Evolutionary conservation across 78 protist species (phyloP), one percentile per base, ranked within the genome.

Genomic region (Dictyostelium capitatum): DNA sequence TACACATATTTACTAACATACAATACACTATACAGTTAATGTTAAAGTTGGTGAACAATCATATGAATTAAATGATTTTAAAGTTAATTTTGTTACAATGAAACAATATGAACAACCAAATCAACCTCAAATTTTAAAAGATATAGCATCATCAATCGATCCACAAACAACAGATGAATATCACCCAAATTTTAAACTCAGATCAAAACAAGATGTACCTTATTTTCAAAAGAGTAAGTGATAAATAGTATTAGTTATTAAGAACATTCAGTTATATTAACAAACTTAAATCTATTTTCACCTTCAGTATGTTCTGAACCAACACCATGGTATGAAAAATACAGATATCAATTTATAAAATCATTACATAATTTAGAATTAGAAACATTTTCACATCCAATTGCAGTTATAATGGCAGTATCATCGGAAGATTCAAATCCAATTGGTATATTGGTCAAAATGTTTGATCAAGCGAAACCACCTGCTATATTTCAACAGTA

Each of bases 251-350:
- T 37, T 37, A 37, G 43, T 3, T 20, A 67, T 67, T 67, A n/a
- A n/a, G n/a, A n/a, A n/a, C n/a, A n/a, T n/a, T n/a, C n/a, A n/a
- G n/a, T n/a, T n/a, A n/a, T n/a, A n/a, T 37, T 37, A 37, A 37
- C 43, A 37, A 37, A 2, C n/a, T n/a, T n/a, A 51, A 4, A 51
- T 8, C 56, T 59, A 59, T 59, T 7, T 17, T 8, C 3, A 19
- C 30, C 48, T n/a, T 53, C 28, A 87, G 93, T 87, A 30, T 87
- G 93, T 64, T 79, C n/a, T 51, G 93, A 87, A 48, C 93, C 93
- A 41, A 87, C 93, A 87, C 93, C 93, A 47, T 87, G 93, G 93
- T 87, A 65, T 50, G 93, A 87, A 50, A 87, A 64, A 51, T 87
- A 87, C 50, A 56, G 93, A 65, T 79, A 87, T 77, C 23, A 77